Base-by-base conservation (phyloP, 148 eudicot genomes). In the Diospyros kaki region DNA sequence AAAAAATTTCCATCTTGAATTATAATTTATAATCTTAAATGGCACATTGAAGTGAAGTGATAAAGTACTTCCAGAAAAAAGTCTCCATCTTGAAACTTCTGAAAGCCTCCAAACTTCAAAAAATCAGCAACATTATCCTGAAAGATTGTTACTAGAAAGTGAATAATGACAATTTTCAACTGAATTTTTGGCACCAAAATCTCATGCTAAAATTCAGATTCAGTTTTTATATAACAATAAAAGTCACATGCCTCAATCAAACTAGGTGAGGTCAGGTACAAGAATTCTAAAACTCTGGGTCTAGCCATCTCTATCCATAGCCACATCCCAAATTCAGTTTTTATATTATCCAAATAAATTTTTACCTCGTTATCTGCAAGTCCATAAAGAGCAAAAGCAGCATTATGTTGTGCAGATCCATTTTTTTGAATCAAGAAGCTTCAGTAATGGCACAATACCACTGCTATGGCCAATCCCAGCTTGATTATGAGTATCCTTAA, bases 311-410 rank as follows among this genome's bases (percentile, higher is more conserved):
- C 28, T 28, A 28, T 28, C 28, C 28, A 28, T 28, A 28, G 28
- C 28, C 28, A 28, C 28, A 28, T 28, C 28, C 28, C 28, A 62
- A 79, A 62, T 58, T 11, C 14, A 40, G 42, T 51, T 14, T 28
- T 58, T 62, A 42, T 9, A 39, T 17, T 39, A 43, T 60, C 55
- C 66, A 68, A 12, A 52, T 17, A 17, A 53, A 60, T 55, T 4
- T 51, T 18, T 79, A 94, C 98, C 97, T 94, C 98, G 79, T 94
- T 92, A 75, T 94, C 97, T 48, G 98, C 96, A 74, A 94, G 98
- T 51, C 98, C 96, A 85, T 92, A 94, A 45, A 94, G 85, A 64
- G 97, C 92, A 83, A 94, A 94, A 42, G 98, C 98, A 75, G 98
- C 92, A 87, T 94, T 94, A 73, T 94, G 98, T 68, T 92, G 98